Percentiles rank a stretch among this genome's conserved stretches.
Evolutionary conservation across 2,329 filamentous ascomycete species (phyloP).

Genomic region (Eutypa lata): DNA sequence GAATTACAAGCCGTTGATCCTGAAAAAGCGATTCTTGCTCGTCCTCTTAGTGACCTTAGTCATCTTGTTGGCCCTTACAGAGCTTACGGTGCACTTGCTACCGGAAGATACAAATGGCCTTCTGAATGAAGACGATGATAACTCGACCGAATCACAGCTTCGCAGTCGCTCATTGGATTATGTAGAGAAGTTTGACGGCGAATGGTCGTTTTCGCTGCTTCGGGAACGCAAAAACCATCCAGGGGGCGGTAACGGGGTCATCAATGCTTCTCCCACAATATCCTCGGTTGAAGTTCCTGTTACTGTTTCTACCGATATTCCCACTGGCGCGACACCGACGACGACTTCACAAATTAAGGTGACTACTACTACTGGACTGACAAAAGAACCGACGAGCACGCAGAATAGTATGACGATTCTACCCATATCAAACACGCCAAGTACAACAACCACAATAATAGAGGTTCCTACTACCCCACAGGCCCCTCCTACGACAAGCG

Average conservation of each 20-base stretch:
- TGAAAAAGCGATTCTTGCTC: constrained; percentile 16
- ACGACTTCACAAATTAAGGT: neutral
- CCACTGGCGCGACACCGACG: too few species aligned
- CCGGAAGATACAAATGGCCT: constrained; percentile 17
- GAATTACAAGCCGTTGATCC: constrained; percentile 18
- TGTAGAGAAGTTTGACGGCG: neutral
- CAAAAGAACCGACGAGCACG: neutral
- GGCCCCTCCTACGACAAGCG: neutral
- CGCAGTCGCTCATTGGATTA: neutral
- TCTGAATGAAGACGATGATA: neutral
- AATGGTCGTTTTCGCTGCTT: neutral
- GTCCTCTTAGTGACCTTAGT: constrained; percentile 13
- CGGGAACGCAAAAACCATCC: neutral
- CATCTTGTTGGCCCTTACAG: constrained; percentile 22
- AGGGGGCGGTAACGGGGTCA: neutral
- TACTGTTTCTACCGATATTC: too few species aligned
- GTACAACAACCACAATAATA: neutral
- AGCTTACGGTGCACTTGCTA: constrained; percentile 24
- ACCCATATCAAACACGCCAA: neutral
- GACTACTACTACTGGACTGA: neutral
- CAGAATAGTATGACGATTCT: neutral
- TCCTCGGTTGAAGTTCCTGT: neutral
- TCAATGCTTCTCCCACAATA: neutral
- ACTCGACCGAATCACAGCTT: neutral
- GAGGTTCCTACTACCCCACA: neutral